Conservation (phyloP, 805 yeast genomes). For the Sungouiozyma intestinalis region DNA sequence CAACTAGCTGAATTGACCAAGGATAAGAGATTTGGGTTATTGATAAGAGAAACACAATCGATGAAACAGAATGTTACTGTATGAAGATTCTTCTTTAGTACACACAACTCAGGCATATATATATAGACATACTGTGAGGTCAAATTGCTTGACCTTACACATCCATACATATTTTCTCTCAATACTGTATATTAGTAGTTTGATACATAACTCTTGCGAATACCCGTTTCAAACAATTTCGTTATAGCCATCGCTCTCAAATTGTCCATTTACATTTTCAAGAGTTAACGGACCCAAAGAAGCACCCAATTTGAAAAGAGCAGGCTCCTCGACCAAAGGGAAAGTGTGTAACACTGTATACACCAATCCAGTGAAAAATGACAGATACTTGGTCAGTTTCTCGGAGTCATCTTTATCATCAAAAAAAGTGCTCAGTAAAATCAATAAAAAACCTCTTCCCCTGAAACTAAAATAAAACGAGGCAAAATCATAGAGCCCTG, state of each 20-base stretch:
- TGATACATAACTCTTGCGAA: background rate
- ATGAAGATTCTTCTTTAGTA: background rate
- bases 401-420: too few relatives aligned
- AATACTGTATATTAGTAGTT: background rate
- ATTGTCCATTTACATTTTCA: constrained; percentile 26
- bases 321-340: constrained; percentile 71
- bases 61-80: constrained; percentile 27
- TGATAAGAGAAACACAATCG: constrained; percentile 53
- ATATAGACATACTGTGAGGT: background rate
- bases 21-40: constrained; percentile 62
- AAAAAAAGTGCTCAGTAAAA: constrained; percentile 38
- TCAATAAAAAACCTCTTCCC: constrained; percentile 39
- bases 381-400: constrained; percentile 46
- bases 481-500: constrained; percentile 53
- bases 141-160: background rate
- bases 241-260: constrained; percentile 6
- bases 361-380: constrained; percentile 46
- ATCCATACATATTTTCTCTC: background rate
- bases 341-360: constrained; percentile 57
- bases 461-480: constrained; percentile 57
- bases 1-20: constrained; percentile 50
- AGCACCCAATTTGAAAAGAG: constrained; percentile 59
- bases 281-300: constrained; percentile 29
- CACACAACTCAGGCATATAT: background rate
- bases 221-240: constrained; percentile 5